These are phyloP conservation scores for Rhytidiadelphus loreus DNA, from an alignment of 225 moss, liverwort and hornwort genomes.

Conservation along the genomic window DNA sequence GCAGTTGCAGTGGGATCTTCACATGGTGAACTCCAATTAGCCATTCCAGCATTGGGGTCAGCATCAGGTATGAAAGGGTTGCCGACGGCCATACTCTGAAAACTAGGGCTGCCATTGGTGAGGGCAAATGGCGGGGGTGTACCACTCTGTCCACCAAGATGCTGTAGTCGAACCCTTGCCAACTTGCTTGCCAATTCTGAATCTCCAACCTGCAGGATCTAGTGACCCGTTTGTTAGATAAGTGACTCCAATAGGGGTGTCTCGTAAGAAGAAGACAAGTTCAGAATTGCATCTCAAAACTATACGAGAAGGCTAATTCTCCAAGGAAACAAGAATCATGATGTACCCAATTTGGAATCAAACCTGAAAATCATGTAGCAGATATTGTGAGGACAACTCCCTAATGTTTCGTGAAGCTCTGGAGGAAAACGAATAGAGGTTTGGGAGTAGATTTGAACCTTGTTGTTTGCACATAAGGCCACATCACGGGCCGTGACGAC, in stretches of 20 bases:
- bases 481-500: conserved; percentile 74
- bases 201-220: conserved; percentile 61
- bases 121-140: conserved; percentile 6
- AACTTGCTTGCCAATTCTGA: conserved; percentile 81
- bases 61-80: conserved; percentile 3
- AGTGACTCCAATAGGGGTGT: background rate
- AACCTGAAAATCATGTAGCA: background rate
- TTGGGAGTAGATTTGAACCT: conserved; percentile 25
- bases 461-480: conserved; percentile 69
- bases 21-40: background rate
- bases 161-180: conserved; percentile 71
- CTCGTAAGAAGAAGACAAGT: background rate
- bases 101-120: conserved; percentile 14
- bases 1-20: background rate
- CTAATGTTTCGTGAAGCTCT: background rate
- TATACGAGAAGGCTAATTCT: background rate
- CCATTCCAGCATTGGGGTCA: background rate
- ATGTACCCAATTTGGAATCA: background rate
- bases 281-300: background rate
- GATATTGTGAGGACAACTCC: background rate
- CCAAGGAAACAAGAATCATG: background rate
- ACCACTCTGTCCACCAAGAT: conserved; percentile 35
- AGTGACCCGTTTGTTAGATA: background rate
- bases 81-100: background rate
- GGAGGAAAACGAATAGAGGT: background rate